A percentile compares a stretch with the other conserved stretches of the same genome.
Conservation (phyloP, 108 stramenopile genomes). For the Conticribra weissflogii region DNA sequence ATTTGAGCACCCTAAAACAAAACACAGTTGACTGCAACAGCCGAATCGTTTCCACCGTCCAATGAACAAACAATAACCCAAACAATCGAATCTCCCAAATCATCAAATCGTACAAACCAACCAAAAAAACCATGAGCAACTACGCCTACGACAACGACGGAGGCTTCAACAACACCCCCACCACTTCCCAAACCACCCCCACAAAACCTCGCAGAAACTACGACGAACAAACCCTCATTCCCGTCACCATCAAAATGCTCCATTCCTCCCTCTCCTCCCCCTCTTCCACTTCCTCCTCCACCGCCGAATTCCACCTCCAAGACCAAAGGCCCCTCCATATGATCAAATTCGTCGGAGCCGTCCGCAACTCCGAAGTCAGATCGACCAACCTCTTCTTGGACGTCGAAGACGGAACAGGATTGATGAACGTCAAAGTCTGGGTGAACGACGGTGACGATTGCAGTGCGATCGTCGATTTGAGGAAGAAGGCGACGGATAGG, state of each 20-base stretch:
- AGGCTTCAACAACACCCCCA: constrained; percentile 9
- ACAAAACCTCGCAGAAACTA: constrained; percentile 56
- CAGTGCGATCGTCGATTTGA: constrained; percentile 51
- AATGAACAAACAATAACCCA: too few relatives aligned
- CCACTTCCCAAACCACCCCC: constrained; percentile 14
- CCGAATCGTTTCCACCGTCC: too few relatives aligned
- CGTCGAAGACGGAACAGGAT: constrained; percentile 89
- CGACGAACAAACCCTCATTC: constrained; percentile 83
- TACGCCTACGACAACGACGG: constrained; percentile 19
- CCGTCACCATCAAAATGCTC: constrained; percentile 75
- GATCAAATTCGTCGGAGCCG: constrained; percentile 76
- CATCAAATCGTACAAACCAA: too few relatives aligned
- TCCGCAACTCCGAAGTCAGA: constrained; percentile 52
- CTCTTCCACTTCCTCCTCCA: constrained; percentile 33
- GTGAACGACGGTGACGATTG: constrained; percentile 64
- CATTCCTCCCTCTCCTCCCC: constrained; percentile 37
- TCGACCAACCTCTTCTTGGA: constrained; percentile 67
- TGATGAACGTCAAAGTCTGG: constrained; percentile 81
- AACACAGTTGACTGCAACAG: too few relatives aligned
- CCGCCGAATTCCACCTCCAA: constrained; percentile 46
- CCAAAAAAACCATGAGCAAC: not conserved
- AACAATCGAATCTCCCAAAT: too few relatives aligned
- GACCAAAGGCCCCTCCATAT: constrained; percentile 78
- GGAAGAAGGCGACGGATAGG: constrained; percentile 34
- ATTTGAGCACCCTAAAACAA: too few relatives aligned